Evolutionary conservation across 2,329 filamentous ascomycete genomes (phyloP).

Genomic region (Byssoonygena ceratinophila): DNA sequence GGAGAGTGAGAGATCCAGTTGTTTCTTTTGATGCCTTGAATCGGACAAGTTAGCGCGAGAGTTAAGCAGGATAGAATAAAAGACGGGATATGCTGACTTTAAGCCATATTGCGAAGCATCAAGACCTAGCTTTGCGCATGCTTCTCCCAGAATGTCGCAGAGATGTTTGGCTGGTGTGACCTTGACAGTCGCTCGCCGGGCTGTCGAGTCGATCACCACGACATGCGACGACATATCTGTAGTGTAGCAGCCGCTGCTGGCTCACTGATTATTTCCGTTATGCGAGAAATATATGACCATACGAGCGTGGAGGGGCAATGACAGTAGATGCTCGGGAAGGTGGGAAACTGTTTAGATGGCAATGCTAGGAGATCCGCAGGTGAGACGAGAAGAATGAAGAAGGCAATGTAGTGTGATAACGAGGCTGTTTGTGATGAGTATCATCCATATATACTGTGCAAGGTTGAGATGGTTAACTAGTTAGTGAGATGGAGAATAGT

Average conservation of each 20-base stretch:
- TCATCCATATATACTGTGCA: no score
- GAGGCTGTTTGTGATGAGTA: no score
- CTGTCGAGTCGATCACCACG: slow-evolving; percentile 70
- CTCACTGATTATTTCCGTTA: neutral
- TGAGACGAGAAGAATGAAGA: neutral
- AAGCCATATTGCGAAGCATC: slow-evolving; percentile 64
- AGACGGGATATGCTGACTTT: slow-evolving; percentile 49
- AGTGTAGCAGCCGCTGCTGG: slow-evolving; percentile 2
- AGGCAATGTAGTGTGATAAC: no score
- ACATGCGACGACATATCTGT: slow-evolving; percentile 71
- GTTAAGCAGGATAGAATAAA: neutral
- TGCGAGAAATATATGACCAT: neutral
- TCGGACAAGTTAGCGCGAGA: neutral
- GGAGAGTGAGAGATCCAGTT: slow-evolving; percentile 72
- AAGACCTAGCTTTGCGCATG: slow-evolving; percentile 70
- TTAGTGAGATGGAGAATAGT: no score
- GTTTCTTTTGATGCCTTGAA: slow-evolving; percentile 68
- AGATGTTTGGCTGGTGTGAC: slow-evolving; percentile 71
- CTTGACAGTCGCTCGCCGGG: slow-evolving; percentile 69
- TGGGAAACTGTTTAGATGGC: neutral
- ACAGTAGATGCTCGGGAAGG: neutral
- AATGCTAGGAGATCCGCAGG: neutral
- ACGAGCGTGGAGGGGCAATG: neutral
- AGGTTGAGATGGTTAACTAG: no score
- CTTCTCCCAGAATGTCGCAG: slow-evolving; percentile 75